Conservation (phyloP, 805 yeast species). For the Martiniozyma abietophila region DNA sequence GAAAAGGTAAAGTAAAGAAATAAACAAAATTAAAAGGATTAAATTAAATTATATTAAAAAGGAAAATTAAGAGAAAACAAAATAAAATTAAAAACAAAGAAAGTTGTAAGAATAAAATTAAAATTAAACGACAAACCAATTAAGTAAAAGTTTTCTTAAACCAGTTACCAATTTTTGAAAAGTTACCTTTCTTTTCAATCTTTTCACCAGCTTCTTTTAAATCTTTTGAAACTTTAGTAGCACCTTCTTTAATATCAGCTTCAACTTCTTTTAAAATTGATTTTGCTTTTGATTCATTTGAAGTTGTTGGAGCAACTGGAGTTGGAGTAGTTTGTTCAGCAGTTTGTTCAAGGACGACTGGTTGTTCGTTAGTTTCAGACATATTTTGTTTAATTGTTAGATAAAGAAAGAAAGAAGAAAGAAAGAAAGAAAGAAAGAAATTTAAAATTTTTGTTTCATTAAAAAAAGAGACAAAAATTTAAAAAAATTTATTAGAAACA, state of each 20-base stretch:
- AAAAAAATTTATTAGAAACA: too few relatives aligned
- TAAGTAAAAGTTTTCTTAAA: conserved; percentile 20
- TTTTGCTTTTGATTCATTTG: conserved; percentile 13
- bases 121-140: not conserved
- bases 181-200: conserved; percentile 7
- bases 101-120: not conserved
- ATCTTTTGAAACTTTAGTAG: conserved; percentile 9
- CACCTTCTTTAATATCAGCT: conserved; percentile 3
- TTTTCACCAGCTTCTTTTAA: conserved; percentile 5
- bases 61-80: conserved; percentile 2
- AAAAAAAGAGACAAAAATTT: too few relatives aligned
- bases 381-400: not conserved
- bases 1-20: not conserved
- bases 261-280: conserved; percentile 14
- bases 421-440: conserved; percentile 4
- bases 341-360: not conserved
- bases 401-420: not conserved
- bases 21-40: not conserved
- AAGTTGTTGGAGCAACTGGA: not conserved
- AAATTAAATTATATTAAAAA: conserved; percentile 2
- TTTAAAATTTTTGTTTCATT: not conserved
- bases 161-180: conserved; percentile 23
- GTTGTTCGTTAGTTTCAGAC: not conserved
- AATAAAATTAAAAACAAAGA: not conserved
- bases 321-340: not conserved